Evolutionary conservation across 805 yeast species (phyloP), one percentile per base, ranked within the genome.

Genomic region (Ogataea siamensis): DNA sequence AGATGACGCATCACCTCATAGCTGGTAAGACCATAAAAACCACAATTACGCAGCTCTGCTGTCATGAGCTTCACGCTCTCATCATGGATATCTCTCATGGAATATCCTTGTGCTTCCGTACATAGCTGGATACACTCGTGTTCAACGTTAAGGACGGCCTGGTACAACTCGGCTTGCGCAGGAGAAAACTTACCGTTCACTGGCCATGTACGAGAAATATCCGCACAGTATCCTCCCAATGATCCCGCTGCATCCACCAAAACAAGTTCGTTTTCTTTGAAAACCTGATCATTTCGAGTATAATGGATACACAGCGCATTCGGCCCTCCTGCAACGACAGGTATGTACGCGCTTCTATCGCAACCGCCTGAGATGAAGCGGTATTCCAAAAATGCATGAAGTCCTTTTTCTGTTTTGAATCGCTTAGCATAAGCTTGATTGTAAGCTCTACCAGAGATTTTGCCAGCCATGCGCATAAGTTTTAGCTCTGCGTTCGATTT

Each of bases 201-300:
- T 5, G 99, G 99, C 97, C 98, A 93, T 0, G 97, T 83, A 47
- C 99, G 73, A 2, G 98, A 89, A 31, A 93, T 93, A 62, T 93
- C 99, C 1, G 97, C 81, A 55, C 95, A 81, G 61, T 93, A 93
- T 1, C 97, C 97, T 27, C 98, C 99, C 28, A 83, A 60, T 34
- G 84, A 74, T 4, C 98, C 99, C 1, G 95, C 94, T 3, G 98
- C 98, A 62, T 93, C 99, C 3, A 93, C 88, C 19, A 93, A 74
- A 6, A 88, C 96, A 42, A 60, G 32, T 46, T 91, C 97, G 46
- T 80, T 87, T 28, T 75, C 73, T 40, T 74, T 74, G 45, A 93
- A 70, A 9, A 83, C 62, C 55, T 87, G 95, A 60, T 93, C 95
- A 54, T 93, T 93, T 42, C 95, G 70, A 0, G 96, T 89, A 60